phyloP scores from a whole-genome alignment of 257 asterid genomes.

The Przewalskia tangutica region DNA sequence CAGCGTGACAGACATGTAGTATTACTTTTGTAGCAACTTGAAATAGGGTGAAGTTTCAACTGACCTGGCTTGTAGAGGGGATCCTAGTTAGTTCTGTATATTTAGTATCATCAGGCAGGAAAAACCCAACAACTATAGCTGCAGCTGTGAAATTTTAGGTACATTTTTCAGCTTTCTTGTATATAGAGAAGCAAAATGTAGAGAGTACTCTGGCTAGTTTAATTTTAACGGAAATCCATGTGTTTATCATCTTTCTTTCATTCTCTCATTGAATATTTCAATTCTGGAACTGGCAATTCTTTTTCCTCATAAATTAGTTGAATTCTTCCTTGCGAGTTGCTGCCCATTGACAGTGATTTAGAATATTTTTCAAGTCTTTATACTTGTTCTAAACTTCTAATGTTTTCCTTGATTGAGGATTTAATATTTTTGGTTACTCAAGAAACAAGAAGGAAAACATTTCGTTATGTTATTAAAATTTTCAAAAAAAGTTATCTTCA shows the following conservation, averaged over 20 bases:
- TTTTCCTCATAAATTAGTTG: background rate
- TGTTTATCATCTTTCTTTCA: background rate
- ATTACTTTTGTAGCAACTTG: background rate
- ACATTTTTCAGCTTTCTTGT: background rate
- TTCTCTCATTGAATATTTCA: background rate
- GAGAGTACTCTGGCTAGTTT: background rate
- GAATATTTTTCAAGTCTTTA: background rate
- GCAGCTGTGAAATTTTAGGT: background rate
- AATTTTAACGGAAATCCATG: background rate
- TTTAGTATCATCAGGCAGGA: background rate
- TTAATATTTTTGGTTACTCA: background rate
- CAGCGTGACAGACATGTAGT: background rate
- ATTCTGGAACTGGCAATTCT: background rate
- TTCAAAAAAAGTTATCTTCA: no score
- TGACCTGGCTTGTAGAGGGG: background rate
- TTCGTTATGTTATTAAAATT: background rate
- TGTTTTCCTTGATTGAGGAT: background rate
- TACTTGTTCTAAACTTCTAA: background rate
- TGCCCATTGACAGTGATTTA: background rate
- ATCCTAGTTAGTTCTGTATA: slow-evolving; percentile 1
- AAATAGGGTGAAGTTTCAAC: background rate
- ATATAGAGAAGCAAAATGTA: background rate
- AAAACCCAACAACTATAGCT: background rate
- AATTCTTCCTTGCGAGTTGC: background rate
- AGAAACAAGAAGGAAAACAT: no score